Conservation (phyloP, 169 alveolate genomes). For the Plasmodium vivax region DNA sequence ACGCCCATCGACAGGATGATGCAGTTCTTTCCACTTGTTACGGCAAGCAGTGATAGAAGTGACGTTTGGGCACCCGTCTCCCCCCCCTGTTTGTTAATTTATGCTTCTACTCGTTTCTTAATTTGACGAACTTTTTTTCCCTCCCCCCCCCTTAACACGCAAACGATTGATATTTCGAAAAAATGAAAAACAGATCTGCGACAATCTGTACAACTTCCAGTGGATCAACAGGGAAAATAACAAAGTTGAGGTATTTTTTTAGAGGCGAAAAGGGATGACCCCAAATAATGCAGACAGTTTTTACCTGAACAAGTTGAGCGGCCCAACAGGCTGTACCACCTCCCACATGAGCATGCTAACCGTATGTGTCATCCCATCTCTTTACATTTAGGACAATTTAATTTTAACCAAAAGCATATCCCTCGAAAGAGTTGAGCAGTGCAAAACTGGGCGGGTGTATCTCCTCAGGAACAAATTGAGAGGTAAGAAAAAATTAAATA, state of each 20-base stretch:
- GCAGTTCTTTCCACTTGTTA: not conserved
- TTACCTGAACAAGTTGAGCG: not conserved
- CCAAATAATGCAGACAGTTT: not conserved
- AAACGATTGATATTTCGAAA: not conserved
- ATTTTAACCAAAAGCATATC: conserved; percentile 62
- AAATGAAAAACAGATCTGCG: conserved; percentile 42
- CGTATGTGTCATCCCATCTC: not conserved
- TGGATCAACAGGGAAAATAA: conserved; percentile 74
- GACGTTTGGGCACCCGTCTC: not conserved
- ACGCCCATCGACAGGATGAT: not conserved
- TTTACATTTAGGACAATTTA: conserved; percentile 39
- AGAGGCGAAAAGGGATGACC: not conserved
- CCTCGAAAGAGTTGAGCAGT: conserved; percentile 43
- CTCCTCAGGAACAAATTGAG: conserved; percentile 48
- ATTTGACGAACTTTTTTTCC: not conserved
- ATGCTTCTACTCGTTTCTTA: not conserved
- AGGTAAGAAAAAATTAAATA: conserved; percentile 5
- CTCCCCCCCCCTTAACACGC: not conserved
- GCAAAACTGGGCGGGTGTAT: conserved; percentile 74
- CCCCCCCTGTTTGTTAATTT: not conserved
- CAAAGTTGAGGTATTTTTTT: conserved; percentile 62
- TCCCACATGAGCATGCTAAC: not conserved
- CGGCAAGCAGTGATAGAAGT: not conserved
- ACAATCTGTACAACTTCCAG: conserved; percentile 66
- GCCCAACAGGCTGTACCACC: not conserved